A percentile compares a stretch with the other conserved stretches of the same genome.
These are phyloP conservation scores for Emergomyces orientalis DNA, from an alignment of 2,329 filamentous ascomycete species.

Conservation along the genomic window DNA sequence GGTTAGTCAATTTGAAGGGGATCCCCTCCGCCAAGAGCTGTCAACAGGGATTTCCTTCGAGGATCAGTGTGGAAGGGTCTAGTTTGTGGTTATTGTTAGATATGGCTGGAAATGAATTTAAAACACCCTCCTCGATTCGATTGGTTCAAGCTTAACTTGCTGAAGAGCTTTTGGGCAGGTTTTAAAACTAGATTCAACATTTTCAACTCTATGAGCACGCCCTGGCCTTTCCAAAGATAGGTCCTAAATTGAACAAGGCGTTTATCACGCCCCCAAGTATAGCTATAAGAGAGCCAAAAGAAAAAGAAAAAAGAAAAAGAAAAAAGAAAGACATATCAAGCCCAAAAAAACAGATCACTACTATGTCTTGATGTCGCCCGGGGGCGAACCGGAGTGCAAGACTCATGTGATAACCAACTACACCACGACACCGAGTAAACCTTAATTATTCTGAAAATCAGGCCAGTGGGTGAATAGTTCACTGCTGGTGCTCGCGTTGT, in stretches of 20 bases:
- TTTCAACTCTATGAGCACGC: no score
- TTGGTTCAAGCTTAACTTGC: not conserved
- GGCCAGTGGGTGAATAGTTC: no score
- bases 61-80: not conserved
- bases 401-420: slow-evolving; percentile 4
- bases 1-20: not conserved
- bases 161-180: not conserved
- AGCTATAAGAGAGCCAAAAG: not conserved
- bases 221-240: no score
- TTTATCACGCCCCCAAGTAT: not conserved
- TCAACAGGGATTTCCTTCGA: not conserved
- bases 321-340: not conserved
- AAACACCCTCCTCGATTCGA: not conserved
- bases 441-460: not conserved
- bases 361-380: not conserved
- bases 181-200: not conserved
- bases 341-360: no score
- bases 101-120: not conserved
- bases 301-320: accelerated
- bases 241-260: no score
- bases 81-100: not conserved
- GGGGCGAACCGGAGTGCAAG: slow-evolving; percentile 1
- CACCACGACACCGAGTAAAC: slow-evolving; percentile 1
- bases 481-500: no score
- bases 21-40: not conserved